A percentile compares a stretch with the other conserved stretches of the same genome.
phyloP scores from a whole-genome alignment of 352 stramenopile species.

The Phytophthora colocasiae region DNA sequence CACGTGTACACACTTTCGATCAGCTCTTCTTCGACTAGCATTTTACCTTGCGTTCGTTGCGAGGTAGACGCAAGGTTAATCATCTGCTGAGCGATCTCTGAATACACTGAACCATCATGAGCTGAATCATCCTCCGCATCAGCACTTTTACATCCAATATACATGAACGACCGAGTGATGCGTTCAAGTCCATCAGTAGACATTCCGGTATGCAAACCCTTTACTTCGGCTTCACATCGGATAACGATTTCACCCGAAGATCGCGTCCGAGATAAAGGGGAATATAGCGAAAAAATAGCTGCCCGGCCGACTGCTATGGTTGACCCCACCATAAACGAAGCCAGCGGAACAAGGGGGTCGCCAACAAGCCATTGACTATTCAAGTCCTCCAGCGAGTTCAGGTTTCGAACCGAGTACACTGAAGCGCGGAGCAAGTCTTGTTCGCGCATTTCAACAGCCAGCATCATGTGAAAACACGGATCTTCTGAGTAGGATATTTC shows the following conservation, averaged over 20 bases:
- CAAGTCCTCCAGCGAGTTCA: constrained; percentile 63
- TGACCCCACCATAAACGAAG: constrained; percentile 51
- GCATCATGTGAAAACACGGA: constrained; percentile 82
- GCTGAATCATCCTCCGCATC: constrained; percentile 9
- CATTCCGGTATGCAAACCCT: constrained; percentile 44
- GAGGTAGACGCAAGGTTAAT: constrained; percentile 48
- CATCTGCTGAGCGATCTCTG: constrained; percentile 52
- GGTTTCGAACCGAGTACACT: constrained; percentile 74
- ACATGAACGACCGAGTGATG: constrained; percentile 84
- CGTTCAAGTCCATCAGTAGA: constrained; percentile 56
- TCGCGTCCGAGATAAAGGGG: constrained; percentile 63
- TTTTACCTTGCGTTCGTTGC: constrained; percentile 58
- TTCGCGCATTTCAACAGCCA: constrained; percentile 66
- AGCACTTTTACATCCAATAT: constrained; percentile 52
- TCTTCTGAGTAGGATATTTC: constrained; percentile 77
- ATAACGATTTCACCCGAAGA: constrained; percentile 81
- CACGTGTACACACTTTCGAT: constrained; percentile 91
- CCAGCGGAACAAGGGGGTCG: constrained; percentile 58
- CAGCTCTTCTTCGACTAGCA: constrained; percentile 86
- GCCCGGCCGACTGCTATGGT: constrained; percentile 35
- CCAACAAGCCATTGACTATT: constrained; percentile 82
- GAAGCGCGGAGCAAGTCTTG: constrained; percentile 64
- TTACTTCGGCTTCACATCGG: constrained; percentile 75
- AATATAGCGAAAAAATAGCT: constrained; percentile 69
- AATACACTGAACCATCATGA: constrained; percentile 28